These are phyloP conservation scores for Artemisia annua DNA, from an alignment of 129 eudicot species.

Conservation along the genomic window DNA sequence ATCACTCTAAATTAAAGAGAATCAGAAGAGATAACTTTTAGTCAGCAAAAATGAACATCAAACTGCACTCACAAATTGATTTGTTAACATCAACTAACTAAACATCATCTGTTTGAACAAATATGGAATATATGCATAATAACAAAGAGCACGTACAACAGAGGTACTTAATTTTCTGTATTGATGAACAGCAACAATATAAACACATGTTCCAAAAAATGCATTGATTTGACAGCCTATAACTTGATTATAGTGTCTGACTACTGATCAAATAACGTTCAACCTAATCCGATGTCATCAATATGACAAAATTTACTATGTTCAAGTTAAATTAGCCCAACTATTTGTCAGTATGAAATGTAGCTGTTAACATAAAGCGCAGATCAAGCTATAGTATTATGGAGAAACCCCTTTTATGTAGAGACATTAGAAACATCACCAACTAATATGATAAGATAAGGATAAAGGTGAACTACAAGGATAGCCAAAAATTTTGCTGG, in stretches of 20 bases:
- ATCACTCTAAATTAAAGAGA: constrained; percentile 12
- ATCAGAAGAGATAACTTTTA: constrained; percentile 11
- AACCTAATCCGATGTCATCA: background rate
- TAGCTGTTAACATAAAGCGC: background rate
- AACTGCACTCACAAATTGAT: constrained; percentile 10
- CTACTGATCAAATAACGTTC: constrained; percentile 7
- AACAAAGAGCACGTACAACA: background rate
- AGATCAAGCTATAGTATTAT: background rate
- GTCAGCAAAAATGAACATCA: constrained; percentile 12
- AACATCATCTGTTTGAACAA: background rate
- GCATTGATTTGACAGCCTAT: background rate
- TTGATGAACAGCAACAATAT: background rate
- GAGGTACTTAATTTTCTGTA: background rate
- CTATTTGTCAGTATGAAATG: background rate
- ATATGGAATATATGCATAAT: background rate
- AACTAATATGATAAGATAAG: constrained; percentile 5
- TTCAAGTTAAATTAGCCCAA: background rate
- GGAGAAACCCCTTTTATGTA: background rate
- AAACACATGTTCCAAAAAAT: background rate
- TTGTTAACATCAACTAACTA: constrained; percentile 1
- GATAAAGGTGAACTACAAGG: background rate
- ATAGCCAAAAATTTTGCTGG: background rate
- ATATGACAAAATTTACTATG: constrained; percentile 8
- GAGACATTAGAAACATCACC: background rate
- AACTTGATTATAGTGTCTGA: background rate